Conservation (phyloP, 2,329 filamentous ascomycete species). For the Aureobasidium sp. region DNA sequence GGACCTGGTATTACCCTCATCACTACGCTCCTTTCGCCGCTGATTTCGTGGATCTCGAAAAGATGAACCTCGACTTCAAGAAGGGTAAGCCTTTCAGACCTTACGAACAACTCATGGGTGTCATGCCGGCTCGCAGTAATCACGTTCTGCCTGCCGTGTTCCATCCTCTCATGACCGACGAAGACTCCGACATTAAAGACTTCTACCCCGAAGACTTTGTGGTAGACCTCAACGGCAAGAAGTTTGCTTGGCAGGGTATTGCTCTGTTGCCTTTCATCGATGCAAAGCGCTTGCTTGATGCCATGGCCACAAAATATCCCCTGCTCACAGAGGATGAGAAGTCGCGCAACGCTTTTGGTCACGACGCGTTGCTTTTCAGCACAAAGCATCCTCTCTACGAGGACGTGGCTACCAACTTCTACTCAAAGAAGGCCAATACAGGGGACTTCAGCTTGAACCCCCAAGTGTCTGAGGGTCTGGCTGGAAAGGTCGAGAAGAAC, state of each 20-base stretch:
- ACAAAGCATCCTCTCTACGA: constrained; percentile 80
- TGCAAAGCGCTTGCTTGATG: constrained; percentile 71
- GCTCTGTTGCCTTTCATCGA: constrained; percentile 93
- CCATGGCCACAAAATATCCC: constrained; percentile 76
- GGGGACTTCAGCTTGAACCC: constrained; percentile 66
- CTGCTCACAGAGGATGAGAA: constrained; percentile 68
- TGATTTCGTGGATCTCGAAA: constrained; percentile 77
- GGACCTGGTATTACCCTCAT: constrained; percentile 99
- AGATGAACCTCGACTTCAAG: constrained; percentile 72
- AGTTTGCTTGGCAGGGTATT: constrained; percentile 96
- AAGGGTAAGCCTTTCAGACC: constrained; percentile 80
- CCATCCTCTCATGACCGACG: constrained; percentile 80
- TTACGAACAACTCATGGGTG: constrained; percentile 97
- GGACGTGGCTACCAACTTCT: constrained; percentile 75
- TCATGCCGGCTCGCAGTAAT: constrained; percentile 85
- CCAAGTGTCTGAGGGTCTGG: constrained; percentile 64
- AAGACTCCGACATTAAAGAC: constrained; percentile 86
- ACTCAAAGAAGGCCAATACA: constrained; percentile 73
- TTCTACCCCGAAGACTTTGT: constrained; percentile 95
- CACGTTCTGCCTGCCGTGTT: constrained; percentile 85
- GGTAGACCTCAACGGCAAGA: constrained; percentile 93
- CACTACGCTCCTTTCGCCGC: constrained; percentile 97
- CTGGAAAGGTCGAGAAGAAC: constrained; percentile 74
- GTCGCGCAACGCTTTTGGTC: constrained; percentile 69
- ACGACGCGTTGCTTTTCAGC: constrained; percentile 75